A percentile compares a stretch with the other conserved stretches of the same genome.
Conservation (phyloP, 768 basidiomycete genomes). For the Psilocybe sp. region DNA sequence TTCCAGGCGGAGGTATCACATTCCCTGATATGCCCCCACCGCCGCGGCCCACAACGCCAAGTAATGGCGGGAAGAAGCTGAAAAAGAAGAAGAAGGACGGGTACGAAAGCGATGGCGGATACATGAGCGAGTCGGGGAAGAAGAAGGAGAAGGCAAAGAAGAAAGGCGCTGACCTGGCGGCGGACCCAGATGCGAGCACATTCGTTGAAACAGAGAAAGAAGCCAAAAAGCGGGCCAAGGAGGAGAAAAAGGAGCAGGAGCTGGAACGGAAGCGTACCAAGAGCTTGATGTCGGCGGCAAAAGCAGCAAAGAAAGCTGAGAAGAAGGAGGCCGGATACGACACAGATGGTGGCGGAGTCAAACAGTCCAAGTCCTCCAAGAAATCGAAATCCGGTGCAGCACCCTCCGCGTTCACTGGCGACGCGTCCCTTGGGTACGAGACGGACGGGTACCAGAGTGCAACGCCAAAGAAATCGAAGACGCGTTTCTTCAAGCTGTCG, state of each 20-base stretch:
- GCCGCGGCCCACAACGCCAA: slow-evolving; percentile 23
- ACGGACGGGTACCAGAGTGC: slow-evolving; percentile 31
- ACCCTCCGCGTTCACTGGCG: slow-evolving; percentile 3
- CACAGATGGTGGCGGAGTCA: slow-evolving; percentile 11
- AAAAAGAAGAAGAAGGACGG: slow-evolving; percentile 36
- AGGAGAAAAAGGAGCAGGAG: slow-evolving; percentile 24
- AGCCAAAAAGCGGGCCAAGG: slow-evolving; percentile 22
- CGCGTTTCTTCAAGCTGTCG: slow-evolving; percentile 42
- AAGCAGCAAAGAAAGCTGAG: slow-evolving; percentile 11
- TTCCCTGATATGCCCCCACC: slow-evolving; percentile 6
- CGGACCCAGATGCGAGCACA: background rate
- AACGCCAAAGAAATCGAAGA: slow-evolving; percentile 33
- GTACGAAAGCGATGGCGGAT: slow-evolving; percentile 53
- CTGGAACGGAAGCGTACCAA: slow-evolving; percentile 34
- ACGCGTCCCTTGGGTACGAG: slow-evolving; percentile 30
- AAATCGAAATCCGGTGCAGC: slow-evolving; percentile 17
- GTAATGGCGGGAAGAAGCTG: slow-evolving; percentile 26
- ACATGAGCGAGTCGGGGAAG: slow-evolving; percentile 42
- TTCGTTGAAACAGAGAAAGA: slow-evolving; percentile 21
- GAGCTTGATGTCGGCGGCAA: slow-evolving; percentile 22
- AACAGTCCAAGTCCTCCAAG: slow-evolving; percentile 27
- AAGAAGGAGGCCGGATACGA: slow-evolving; percentile 16
- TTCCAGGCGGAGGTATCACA: background rate
- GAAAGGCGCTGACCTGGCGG: slow-evolving; percentile 6
- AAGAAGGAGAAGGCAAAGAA: slow-evolving; percentile 19